A percentile compares a stretch with the other conserved stretches of the same genome.
phyloP scores from a whole-genome alignment of 805 yeast species.

The Ogataea dorogensis region DNA sequence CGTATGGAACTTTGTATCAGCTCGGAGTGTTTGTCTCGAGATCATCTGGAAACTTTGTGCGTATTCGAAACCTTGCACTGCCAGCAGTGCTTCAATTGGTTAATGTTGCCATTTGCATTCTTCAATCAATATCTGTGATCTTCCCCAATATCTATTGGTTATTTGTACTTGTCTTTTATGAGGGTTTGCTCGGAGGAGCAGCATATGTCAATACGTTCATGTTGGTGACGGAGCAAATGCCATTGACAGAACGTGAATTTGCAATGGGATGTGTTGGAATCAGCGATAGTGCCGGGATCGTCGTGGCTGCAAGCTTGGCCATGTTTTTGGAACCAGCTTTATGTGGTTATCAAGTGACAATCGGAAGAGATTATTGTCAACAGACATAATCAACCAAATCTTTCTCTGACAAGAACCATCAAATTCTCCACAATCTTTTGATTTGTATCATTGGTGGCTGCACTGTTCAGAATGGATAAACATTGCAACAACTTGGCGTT shows the following conservation, averaged over 20 bases:
- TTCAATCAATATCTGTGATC: slow-evolving; percentile 62
- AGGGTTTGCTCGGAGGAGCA: slow-evolving; percentile 88
- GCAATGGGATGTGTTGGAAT: slow-evolving; percentile 81
- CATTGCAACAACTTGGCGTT: slow-evolving; percentile 50
- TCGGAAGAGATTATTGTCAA: slow-evolving; percentile 80
- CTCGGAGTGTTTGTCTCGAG: slow-evolving; percentile 90
- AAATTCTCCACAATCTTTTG: slow-evolving; percentile 60
- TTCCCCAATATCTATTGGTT: slow-evolving; percentile 62
- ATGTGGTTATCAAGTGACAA: slow-evolving; percentile 65
- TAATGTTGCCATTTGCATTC: slow-evolving; percentile 56
- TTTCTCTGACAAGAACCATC: slow-evolving; percentile 33
- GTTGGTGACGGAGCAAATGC: slow-evolving; percentile 62
- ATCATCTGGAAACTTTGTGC: slow-evolving; percentile 68
- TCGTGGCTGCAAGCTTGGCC: slow-evolving; percentile 74
- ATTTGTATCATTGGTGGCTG: slow-evolving; percentile 52
- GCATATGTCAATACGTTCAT: slow-evolving; percentile 87
- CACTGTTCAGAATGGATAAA: slow-evolving; percentile 53
- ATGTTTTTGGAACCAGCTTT: slow-evolving; percentile 70
- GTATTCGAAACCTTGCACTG: slow-evolving; percentile 57
- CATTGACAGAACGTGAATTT: slow-evolving; percentile 60
- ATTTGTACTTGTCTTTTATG: slow-evolving; percentile 70
- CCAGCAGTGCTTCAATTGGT: slow-evolving; percentile 65
- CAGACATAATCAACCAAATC: slow-evolving; percentile 16
- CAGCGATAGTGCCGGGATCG: slow-evolving; percentile 82
- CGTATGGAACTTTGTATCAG: slow-evolving; percentile 87